Evolutionary conservation across 75 land plant species (phyloP), one percentile per base, ranked within the genome.

Genomic region (Isoetes taiwanensis): DNA sequence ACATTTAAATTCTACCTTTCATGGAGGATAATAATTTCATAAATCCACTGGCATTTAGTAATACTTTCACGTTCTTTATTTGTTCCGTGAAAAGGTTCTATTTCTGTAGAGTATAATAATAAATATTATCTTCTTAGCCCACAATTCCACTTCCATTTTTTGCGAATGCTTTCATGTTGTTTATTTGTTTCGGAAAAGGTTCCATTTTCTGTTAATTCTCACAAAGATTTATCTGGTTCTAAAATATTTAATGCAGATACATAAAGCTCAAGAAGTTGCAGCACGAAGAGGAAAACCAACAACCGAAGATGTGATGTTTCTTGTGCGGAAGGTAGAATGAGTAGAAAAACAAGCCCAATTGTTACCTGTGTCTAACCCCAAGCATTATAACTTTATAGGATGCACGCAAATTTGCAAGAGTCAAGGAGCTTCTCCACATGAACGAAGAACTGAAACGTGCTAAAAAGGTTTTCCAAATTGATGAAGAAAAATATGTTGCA

Each of bases 371-470:
- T n/a, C n/a, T n/a, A n/a, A n/a, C n/a, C n/a, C n/a, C n/a, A n/a
- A n/a, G n/a, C n/a, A n/a, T n/a, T n/a, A n/a, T n/a, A n/a, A 52
- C 26, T 9, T 26, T 70, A 42, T 70, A 88, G 96, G 98, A 87
- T 62, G 1, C 59, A 35, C 83, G 86, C 39, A 93, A 93, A 60
- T 76, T 86, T 25, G 79, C 80, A 35, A 71, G 98, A 0, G 83
- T 82, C 53, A 81, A 79, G 43, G 95, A 93, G 34, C 59, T 93
- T 50, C 65, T 93, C 2, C 69, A 89, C 2, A 93, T 93, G 98
- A 81, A 87, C 32, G 95, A 93, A 52, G 98, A 93, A 77, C 83
- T 93, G 24, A 93, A 93, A 69, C 84, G 80, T 56, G 98, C 98
- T 14, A 65, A 94, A 42, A 91, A 87, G 61, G 91, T 86, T 25